phyloP scores from a whole-genome alignment of 2,329 filamentous ascomycete species.

The Juglanconis sp. region DNA sequence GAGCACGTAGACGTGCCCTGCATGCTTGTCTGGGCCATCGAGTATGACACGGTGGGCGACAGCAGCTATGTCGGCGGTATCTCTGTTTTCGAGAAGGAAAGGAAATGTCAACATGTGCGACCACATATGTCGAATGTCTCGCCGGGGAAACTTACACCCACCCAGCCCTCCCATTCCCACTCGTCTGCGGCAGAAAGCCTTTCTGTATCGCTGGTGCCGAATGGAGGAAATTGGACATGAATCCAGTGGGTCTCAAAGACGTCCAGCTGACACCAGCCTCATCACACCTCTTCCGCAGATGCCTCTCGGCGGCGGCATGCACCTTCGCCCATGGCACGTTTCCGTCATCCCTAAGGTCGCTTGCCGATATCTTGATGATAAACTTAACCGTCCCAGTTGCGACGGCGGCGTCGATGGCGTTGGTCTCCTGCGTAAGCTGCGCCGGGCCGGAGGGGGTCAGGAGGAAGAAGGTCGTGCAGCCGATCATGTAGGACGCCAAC shows the following conservation, averaged over 20 bases:
- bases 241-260: background rate
- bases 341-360: background rate
- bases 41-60: conserved; percentile 4
- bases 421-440: conserved; percentile 1
- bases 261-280: background rate
- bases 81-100: background rate
- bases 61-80: conserved; percentile 3
- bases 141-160: conserved; percentile 2
- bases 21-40: conserved; percentile 2
- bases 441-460: background rate
- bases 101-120: background rate
- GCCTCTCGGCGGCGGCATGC: background rate
- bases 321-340: conserved; percentile 5
- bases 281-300: conserved; percentile 1
- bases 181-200: conserved; percentile 8
- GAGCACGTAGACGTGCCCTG: background rate
- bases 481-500: background rate
- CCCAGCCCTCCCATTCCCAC: background rate
- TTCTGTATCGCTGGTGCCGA: background rate
- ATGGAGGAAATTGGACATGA: conserved; percentile 1
- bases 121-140: background rate
- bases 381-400: background rate
- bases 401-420: conserved; percentile 2
- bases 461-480: conserved; percentile 9
- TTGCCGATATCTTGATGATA: conserved; percentile 7